Base-by-base conservation (phyloP, 1,139 yeast species). In the Scheffersomyces quercinus region DNA sequence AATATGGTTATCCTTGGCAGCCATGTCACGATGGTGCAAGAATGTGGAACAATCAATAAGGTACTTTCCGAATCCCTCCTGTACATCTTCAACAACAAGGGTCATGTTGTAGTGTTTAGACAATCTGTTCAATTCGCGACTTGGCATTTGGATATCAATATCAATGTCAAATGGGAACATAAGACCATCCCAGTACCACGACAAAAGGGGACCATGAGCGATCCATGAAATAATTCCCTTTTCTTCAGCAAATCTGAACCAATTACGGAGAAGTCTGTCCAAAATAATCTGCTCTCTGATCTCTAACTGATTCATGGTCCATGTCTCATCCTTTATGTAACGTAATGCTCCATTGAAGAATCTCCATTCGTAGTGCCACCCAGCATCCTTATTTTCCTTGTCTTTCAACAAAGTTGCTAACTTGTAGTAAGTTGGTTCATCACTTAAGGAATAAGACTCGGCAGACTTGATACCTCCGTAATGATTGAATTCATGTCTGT, bases 351-450 rank as follows among this genome's bases (percentile, higher is more conserved):
- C 72, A 42, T 62, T 62, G 57, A 68, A 68, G 44, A 68, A 68
- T 35, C 73, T 59, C 74, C 74, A 68, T 46, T 68, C 74, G 48
- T 67, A 68, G 51, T 67, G 70, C 70, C 67, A 64, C 3, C 73
- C 73, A 28, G 65, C 55, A 48, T 68, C 74, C 39, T 51, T 51
- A 44, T 62, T 64, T 14, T 46, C 50, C 13, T 64, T 59, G 29
- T 55, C 54, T 39, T 59, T 56, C 36, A 51, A 50, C 36, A 69
- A 55, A 1, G 72, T 65, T 3, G 73, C 68, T 43, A 68, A 56
- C 45, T 67, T 66, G 48, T 65, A 69, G 50, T 69, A 68, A 15
- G 63, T 58, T 14, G 65, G 65, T 37, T 62, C 67, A 13, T 55
- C 46, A 9, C 45, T 45, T 4, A 50, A 47, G 1, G 49, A 34